Conservation (phyloP, 225 moss, liverwort and hornwort genomes). For the Ulota crispa region DNA sequence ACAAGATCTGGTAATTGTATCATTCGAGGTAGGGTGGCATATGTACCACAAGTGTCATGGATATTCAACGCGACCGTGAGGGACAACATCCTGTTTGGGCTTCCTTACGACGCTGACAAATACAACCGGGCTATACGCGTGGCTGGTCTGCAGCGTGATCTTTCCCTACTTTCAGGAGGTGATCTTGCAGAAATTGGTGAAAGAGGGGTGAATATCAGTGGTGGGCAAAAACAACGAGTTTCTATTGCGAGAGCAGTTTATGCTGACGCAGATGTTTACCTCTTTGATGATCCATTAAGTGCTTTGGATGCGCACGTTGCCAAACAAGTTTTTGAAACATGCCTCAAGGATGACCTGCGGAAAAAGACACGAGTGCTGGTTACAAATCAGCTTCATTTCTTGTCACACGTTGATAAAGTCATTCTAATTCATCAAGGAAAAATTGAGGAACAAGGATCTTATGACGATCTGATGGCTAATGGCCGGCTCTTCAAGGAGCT, state of each 20-base stretch:
- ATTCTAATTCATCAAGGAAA: slow-evolving; percentile 75
- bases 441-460: slow-evolving; percentile 89
- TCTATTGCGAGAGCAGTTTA: slow-evolving; percentile 93
- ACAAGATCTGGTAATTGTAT: slow-evolving; percentile 52
- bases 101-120: slow-evolving; percentile 57
- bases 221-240: slow-evolving; percentile 92
- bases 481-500: slow-evolving; percentile 77
- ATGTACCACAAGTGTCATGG: slow-evolving; percentile 96
- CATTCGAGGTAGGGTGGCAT: slow-evolving; percentile 74
- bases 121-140: slow-evolving; percentile 72
- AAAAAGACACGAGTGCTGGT: slow-evolving; percentile 76
- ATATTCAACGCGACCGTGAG: slow-evolving; percentile 91
- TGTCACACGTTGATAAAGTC: slow-evolving; percentile 79
- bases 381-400: slow-evolving; percentile 96
- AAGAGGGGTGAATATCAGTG: slow-evolving; percentile 95
- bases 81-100: slow-evolving; percentile 87
- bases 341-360: slow-evolving; percentile 69
- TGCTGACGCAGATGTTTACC: slow-evolving; percentile 82
- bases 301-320: slow-evolving; percentile 94
- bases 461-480: slow-evolving; percentile 66
- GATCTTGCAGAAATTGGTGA: slow-evolving; percentile 91
- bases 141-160: slow-evolving; percentile 73
- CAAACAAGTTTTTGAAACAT: slow-evolving; percentile 85
- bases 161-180: slow-evolving; percentile 77
- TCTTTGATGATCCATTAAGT: slow-evolving; percentile 94